phyloP scores from a whole-genome alignment of 768 basidiomycete species.

The Lactarius pseudohatsudake region DNA sequence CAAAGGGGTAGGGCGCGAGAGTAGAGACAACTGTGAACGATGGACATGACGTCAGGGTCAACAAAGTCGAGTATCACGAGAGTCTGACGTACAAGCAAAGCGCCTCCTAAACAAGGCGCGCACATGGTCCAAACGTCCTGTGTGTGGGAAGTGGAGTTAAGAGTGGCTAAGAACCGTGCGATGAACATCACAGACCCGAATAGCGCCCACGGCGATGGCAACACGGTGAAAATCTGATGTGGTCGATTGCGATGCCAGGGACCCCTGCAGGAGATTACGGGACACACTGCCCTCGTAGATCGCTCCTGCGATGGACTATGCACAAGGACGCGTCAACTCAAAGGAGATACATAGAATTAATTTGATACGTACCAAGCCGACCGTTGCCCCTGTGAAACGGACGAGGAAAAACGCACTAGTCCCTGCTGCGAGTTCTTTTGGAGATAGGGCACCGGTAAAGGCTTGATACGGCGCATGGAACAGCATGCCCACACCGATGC shows the following conservation, averaged over 20 bases:
- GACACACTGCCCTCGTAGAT: slow-evolving; percentile 45
- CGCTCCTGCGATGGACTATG: slow-evolving; percentile 73
- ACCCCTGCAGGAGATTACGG: slow-evolving; percentile 8
- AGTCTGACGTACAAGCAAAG: slow-evolving; percentile 25
- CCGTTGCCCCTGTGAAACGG: slow-evolving; percentile 81
- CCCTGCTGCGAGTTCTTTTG: slow-evolving; percentile 68
- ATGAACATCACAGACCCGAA: slow-evolving; percentile 21
- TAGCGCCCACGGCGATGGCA: slow-evolving; percentile 19
- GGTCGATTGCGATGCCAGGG: not conserved
- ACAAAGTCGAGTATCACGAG: not conserved
- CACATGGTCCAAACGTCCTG: slow-evolving; percentile 30
- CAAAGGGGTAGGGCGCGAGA: slow-evolving; percentile 24
- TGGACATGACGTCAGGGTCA: slow-evolving; percentile 15
- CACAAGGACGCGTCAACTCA: slow-evolving; percentile 18
- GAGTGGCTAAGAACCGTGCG: slow-evolving; percentile 13
- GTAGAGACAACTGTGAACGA: slow-evolving; percentile 21
- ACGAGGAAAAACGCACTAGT: slow-evolving; percentile 88
- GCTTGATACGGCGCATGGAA: slow-evolving; percentile 87
- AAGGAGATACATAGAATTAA: not conserved
- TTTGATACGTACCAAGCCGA: slow-evolving; percentile 61
- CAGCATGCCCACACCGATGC: slow-evolving; percentile 77
- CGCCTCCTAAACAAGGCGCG: slow-evolving; percentile 28
- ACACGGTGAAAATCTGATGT: slow-evolving; percentile 3
- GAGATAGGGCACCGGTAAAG: slow-evolving; percentile 63
- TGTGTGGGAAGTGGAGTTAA: slow-evolving; percentile 10